Conservation (phyloP, 169 alveolate genomes). For the Cryptosporidium bovis region DNA sequence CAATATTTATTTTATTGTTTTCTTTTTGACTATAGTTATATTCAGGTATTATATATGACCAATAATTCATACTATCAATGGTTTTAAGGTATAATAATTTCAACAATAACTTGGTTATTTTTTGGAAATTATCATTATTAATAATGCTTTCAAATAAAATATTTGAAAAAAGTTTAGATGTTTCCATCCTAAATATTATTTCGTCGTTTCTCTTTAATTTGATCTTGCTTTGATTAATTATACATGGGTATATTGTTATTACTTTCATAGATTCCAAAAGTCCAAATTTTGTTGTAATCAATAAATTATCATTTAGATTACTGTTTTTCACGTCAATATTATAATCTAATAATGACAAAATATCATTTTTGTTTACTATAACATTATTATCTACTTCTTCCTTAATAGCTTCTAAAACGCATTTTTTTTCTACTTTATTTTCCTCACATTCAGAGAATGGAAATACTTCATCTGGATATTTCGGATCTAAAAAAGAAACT, state of each 20-base stretch:
- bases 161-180: conserved; percentile 31
- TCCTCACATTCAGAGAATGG: not conserved
- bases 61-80: not conserved
- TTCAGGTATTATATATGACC: conserved; percentile 24
- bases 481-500: conserved; percentile 1
- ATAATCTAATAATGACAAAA: not conserved
- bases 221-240: not conserved
- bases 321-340: not conserved
- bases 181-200: conserved; percentile 25
- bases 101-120: conserved; percentile 1
- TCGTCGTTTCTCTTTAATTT: conserved; percentile 1
- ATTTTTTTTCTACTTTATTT: not conserved
- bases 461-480: conserved; percentile 24
- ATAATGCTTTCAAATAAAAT: conserved; percentile 11
- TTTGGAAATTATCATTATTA: not conserved
- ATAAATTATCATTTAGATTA: not conserved
- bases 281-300: not conserved
- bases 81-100: conserved; percentile 9
- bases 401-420: not conserved
- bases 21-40: conserved; percentile 16
- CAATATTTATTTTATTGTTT: conserved; percentile 2
- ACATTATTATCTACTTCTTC: too few species aligned
- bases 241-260: not conserved
- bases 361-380: not conserved
- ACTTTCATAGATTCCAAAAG: conserved; percentile 36